Evolutionary conservation across 2,329 filamentous ascomycete genomes (phyloP), one percentile per base, ranked within the genome.

Genomic region (Acrodontium crateriforme): DNA sequence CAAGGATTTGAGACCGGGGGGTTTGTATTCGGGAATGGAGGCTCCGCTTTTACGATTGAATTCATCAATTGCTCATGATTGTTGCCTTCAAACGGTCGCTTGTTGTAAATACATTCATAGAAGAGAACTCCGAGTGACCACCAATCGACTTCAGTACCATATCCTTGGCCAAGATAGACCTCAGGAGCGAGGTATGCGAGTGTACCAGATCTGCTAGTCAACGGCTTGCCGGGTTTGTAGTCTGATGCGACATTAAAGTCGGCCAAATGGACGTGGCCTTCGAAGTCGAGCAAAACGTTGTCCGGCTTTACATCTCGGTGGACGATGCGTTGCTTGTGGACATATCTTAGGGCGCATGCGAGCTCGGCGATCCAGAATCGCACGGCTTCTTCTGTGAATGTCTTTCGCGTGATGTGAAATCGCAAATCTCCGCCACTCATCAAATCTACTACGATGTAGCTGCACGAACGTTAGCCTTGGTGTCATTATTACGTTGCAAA

Each of bases 201-300:
- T 1, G 89, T 98, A 17, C 89, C 89, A 0, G 89, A 98, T 56
- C 93, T 95, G 66, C 89, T 95, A 3, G 83, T 91, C 28, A 95
- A 63, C 14, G 74, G 67, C 47, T 83, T 85, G 29, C 81, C 74
- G 1, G 81, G 78, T 32, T 80, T 71, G 42, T 91, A 78, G 55
- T 98, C 87, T 5, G 89, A 94, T 12, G 89, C 89, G 44, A 98
- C 89, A 52, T 98, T 98, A 63, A 98, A 98, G 56, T 98, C 89
- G 30, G 89, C 92, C 55, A 98, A 67, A 65, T 98, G 89, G 30
- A 95, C 87, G 52, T 98, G 89, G 7, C 84, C 84, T 47, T 91
- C 81, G 0, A 77, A 76, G 47, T 92, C 84, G 23, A 93, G 64
- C 10, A 93, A 61, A 16, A 92, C 81, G 45, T 93, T 93, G 53